Conservation (phyloP, 1,139 yeast genomes). For the Geotrichum aggregatum region DNA sequence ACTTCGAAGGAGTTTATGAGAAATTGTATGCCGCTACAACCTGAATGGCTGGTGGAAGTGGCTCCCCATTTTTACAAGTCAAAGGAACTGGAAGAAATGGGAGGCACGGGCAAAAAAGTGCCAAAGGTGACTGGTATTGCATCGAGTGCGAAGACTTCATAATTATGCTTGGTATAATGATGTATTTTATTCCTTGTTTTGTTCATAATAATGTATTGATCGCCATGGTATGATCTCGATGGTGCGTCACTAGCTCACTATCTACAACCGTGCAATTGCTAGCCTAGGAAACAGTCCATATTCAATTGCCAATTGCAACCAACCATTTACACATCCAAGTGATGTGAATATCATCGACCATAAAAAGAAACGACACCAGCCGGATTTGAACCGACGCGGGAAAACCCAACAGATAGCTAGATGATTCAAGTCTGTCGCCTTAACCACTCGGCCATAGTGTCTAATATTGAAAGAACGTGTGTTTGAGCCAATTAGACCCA, state of each 20-base stretch:
- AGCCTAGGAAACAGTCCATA: too few species aligned
- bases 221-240: too few species aligned
- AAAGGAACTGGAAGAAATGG: constrained; percentile 29
- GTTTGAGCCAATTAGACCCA: too few species aligned
- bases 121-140: constrained; percentile 20
- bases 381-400: constrained; percentile 15
- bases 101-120: constrained; percentile 21
- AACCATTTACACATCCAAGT: too few species aligned
- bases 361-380: constrained; percentile 8
- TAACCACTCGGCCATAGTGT: constrained; percentile 14
- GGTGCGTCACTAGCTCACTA: too few species aligned
- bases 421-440: constrained; percentile 11
- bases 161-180: neutral
- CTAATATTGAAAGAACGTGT: neutral
- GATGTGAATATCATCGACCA: too few species aligned
- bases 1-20: constrained; percentile 90
- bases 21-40: constrained; percentile 69
- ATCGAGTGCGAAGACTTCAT: neutral
- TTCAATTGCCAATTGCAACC: too few species aligned
- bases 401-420: constrained; percentile 9
- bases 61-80: constrained; percentile 56
- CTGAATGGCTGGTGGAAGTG: constrained; percentile 59
- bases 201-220: too few species aligned
- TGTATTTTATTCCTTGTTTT: too few species aligned
- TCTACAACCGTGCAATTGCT: too few species aligned